Base-by-base conservation (phyloP, 1,284 basidiomycete genomes). In the Apiotrichum montevideense region DNA sequence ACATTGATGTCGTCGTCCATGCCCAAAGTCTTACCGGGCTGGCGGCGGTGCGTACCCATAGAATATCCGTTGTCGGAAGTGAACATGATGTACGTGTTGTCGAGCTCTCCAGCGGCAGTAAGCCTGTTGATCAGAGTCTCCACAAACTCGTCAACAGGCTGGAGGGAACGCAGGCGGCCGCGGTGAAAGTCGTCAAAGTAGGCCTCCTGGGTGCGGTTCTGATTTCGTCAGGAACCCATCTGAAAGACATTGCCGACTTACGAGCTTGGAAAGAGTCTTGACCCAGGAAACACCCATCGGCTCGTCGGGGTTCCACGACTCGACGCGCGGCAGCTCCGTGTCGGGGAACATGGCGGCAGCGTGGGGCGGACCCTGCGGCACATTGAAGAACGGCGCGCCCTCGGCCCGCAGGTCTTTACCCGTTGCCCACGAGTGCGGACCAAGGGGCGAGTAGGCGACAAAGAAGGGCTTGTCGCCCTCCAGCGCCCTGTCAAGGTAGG, bases 181-280 rank as follows among this genome's bases (percentile, higher is more conserved):
- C 71, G 64, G 57, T 71, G 69, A 45, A 66, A 73, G 21, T 74
- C 66, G 49, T 72, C 71, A 15, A 69, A 55, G 54, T 74, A 72
- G 32, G 58, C 63, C 35, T 66, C 61, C 13, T 69, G 55, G 1
- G 68, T 68, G 2, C 40, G 15, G 50, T 74, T 72, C 37, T 39
- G 37, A 39, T 8, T 21, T 8, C 37, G 37, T 39, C 37, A 39
- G 37, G 13, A 39, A 39, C 37, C 37, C 37, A 39, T 39, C 37
- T 39, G 8, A 13, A 7, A 39, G 37, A 39, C 37, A 39, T 13
- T 8, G 7, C 8, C 13, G 13, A 39, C 37, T 39, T 13, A 39
- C 37, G 21, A 71, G 58, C 54, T 66, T 57, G 2, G 65, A 61
- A 15, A 73, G 61, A 8, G 56, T 15, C 15, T 61, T 57, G 3